Evolutionary conservation across 495 filamentous ascomycete genomes (phyloP), one percentile per base, ranked within the genome.

Genomic region (Bacidia gigantensis): DNA sequence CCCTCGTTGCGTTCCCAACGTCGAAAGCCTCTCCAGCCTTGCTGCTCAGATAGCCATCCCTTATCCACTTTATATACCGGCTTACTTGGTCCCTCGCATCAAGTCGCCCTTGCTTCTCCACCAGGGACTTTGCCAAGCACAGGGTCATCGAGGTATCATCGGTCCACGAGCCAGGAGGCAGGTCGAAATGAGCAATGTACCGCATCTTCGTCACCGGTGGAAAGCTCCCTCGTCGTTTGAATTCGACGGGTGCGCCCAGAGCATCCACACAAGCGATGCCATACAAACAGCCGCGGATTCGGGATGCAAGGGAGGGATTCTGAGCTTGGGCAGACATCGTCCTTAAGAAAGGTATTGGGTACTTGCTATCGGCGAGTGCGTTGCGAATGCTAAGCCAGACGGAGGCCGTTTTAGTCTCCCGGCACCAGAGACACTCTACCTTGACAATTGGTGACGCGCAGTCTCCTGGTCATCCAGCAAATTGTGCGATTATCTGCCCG

Each of bases 141-240:
- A 75, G 60, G 3, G 71, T 69, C 67, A 74, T 70, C 21, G 67
- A 61, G 1, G 68, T 72, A 52, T 75, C 72, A 55, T 74, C 73
- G 3, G 73, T 73, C 55, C 67, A 74, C 35, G 64, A 64, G 7
- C 72, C 70, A 22, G 56, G 53, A 21, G 55, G 52, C 14, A 60
- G 56, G 46, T 50, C 24, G 41, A 64, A 65, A 26, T 53, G 59
- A 9, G 10, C 17, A 42, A 62, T 68, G 14, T 57, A 48, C 3
- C 42, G 57, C 23, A 69, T 49, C 2, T 50, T 59, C 5, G 58
- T 65, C 49, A 74, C 62, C 11, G 57, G 61, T 1, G 61, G 35
- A 56, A 76, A 76, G 14, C 63, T 64, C 23, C 64, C 66, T 41
- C 64, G 58, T 3, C 20, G 38, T 2, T 47, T 46, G 52, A 75